Percentiles rank a stretch among this genome's conserved stretches.
Conservation (phyloP, 345 rosid genomes). For the Arabidopsis suecica region DNA sequence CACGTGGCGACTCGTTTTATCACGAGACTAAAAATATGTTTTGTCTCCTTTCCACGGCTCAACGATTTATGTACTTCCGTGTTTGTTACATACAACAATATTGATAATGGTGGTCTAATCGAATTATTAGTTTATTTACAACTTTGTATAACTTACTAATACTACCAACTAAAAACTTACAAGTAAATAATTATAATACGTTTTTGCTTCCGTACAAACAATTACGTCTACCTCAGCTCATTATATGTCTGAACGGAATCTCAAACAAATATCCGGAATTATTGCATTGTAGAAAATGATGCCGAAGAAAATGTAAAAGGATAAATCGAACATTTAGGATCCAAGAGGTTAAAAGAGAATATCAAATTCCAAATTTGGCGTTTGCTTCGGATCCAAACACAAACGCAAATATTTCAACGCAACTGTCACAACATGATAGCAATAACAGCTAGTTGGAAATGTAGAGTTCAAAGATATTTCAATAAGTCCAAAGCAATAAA, state of each 20-base stretch:
- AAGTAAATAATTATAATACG: neutral
- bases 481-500: neutral
- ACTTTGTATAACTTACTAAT: neutral
- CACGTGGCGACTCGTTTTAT: constrained; percentile 25
- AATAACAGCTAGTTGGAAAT: constrained; percentile 11
- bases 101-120: constrained; percentile 1
- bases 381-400: neutral
- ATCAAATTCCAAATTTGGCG: neutral
- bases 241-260: constrained; percentile 44
- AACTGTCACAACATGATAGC: constrained; percentile 17
- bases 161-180: neutral
- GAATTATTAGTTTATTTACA: neutral
- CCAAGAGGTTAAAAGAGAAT: neutral
- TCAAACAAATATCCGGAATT: constrained; percentile 20
- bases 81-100: constrained; percentile 26
- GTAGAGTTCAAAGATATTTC: neutral
- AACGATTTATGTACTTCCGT: constrained; percentile 16
- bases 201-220: constrained; percentile 37
- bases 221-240: constrained; percentile 17
- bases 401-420: constrained; percentile 15
- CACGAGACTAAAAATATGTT: constrained; percentile 13
- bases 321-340: neutral
- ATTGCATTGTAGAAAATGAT: too few species aligned
- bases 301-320: neutral
- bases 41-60: constrained; percentile 39